phyloP scores from a whole-genome alignment of 78 protist genomes.

The Bigelowiella natans region DNA sequence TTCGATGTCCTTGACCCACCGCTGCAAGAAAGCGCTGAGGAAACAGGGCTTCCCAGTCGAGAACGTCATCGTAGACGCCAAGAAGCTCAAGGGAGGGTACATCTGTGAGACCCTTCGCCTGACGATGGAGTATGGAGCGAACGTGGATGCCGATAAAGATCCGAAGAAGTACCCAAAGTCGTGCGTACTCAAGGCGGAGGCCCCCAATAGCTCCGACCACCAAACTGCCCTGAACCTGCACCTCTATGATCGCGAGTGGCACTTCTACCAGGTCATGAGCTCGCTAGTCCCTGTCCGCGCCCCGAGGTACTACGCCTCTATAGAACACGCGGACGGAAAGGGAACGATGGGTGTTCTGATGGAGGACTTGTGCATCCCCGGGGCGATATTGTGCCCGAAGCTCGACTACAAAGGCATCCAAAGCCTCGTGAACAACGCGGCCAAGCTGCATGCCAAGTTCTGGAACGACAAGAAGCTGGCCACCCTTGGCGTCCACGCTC shows the following conservation, averaged over 20 bases:
- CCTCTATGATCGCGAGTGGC: slow-evolving; percentile 12
- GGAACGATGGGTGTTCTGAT: slow-evolving; percentile 5
- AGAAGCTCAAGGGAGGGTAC: neutral
- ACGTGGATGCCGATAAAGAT: neutral
- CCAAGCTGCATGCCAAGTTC: neutral
- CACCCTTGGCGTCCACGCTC: neutral
- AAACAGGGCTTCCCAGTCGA: neutral
- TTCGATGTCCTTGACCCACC: neutral
- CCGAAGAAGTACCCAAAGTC: neutral
- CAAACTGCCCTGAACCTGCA: neutral
- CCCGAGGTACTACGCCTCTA: neutral
- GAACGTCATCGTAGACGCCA: neutral
- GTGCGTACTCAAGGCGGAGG: neutral
- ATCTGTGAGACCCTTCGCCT: neutral
- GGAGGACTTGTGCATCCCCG: slow-evolving; percentile 5
- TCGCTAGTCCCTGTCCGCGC: neutral
- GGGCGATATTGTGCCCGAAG: neutral
- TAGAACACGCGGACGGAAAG: neutral
- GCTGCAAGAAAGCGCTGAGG: neutral
- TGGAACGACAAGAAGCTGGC: neutral
- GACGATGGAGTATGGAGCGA: neutral
- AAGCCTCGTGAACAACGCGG: neutral
- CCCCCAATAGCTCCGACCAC: neutral
- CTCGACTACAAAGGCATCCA: neutral
- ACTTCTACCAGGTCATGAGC: slow-evolving; percentile 3